A percentile compares a stretch with the other conserved stretches of the same genome.
These are phyloP conservation scores for Sherardia arvensis DNA, from an alignment of 257 asterid genomes.

Conservation along the genomic window DNA sequence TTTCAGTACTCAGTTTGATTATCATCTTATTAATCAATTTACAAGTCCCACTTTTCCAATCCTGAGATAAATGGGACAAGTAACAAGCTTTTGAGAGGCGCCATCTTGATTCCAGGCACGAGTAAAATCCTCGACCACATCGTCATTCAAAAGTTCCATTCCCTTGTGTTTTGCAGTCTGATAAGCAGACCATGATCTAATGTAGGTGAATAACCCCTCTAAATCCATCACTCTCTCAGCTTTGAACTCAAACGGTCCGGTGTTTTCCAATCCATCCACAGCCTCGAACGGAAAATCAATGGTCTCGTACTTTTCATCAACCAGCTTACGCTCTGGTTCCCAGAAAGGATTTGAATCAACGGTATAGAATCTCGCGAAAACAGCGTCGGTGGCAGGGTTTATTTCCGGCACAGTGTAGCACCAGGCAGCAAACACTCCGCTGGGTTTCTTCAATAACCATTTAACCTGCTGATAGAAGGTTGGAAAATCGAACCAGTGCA, in stretches of 20 bases:
- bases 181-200: constrained; percentile 74
- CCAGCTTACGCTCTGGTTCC: constrained; percentile 26
- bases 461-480: constrained; percentile 48
- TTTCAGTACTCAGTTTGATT: no score
- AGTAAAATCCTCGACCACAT: constrained; percentile 33
- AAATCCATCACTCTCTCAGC: constrained; percentile 51
- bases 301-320: constrained; percentile 42
- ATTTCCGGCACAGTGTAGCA: constrained; percentile 54
- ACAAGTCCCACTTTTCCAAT: constrained; percentile 48
- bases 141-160: constrained; percentile 44
- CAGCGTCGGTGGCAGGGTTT: constrained; percentile 29
- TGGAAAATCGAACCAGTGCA: constrained; percentile 74
- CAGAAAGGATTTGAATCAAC: constrained; percentile 22
- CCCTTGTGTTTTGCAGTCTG: constrained; percentile 65
- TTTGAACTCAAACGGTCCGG: constrained; percentile 48
- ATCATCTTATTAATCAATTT: no score
- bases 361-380: constrained; percentile 26
- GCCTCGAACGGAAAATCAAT: constrained; percentile 63
- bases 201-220: constrained; percentile 34
- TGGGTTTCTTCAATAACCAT: constrained; percentile 49
- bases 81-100: constrained; percentile 23
- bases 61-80: constrained; percentile 53
- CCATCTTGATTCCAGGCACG: constrained; percentile 61
- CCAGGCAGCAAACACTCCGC: constrained; percentile 73
- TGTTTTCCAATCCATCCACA: constrained; percentile 39